Evolutionary conservation across 345 rosid genomes (phyloP).

Genomic region (Pseudoturritis turrita): DNA sequence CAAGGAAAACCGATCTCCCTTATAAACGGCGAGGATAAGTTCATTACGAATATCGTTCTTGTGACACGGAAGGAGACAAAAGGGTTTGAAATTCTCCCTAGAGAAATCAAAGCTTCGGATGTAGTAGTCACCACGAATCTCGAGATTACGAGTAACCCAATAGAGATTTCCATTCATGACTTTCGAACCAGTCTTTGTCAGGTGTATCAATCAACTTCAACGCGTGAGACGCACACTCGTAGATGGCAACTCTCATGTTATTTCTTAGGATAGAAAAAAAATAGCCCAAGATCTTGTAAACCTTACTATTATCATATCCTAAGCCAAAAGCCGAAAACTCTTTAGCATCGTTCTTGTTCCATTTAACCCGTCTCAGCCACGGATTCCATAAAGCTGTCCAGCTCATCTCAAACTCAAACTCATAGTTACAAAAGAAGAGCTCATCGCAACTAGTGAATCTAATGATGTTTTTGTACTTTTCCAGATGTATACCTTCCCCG

Average conservation of each 20-base stretch:
- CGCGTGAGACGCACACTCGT: neutral
- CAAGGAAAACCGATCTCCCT: slow-evolving; percentile 1
- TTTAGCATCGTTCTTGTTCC: neutral
- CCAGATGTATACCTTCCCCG: neutral
- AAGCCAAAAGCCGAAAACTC: neutral
- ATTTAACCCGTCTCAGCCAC: neutral
- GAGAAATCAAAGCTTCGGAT: neutral
- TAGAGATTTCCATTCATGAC: neutral
- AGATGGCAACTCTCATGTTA: neutral
- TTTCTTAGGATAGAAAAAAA: neutral
- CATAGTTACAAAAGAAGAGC: neutral
- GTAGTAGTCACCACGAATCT: neutral
- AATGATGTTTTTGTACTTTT: neutral
- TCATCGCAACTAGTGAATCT: neutral
- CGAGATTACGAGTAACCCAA: neutral
- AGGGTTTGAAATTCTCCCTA: neutral
- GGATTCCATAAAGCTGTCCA: neutral
- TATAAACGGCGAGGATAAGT: neutral
- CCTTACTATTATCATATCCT: neutral
- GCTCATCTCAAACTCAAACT: neutral
- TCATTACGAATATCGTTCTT: neutral
- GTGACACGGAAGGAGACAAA: neutral
- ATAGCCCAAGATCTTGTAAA: neutral
- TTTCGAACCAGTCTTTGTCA: neutral
- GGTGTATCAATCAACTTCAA: neutral